These are phyloP conservation scores for Ceraceosorus guamensis DNA, from an alignment of 1,284 basidiomycete species.

Conservation along the genomic window DNA sequence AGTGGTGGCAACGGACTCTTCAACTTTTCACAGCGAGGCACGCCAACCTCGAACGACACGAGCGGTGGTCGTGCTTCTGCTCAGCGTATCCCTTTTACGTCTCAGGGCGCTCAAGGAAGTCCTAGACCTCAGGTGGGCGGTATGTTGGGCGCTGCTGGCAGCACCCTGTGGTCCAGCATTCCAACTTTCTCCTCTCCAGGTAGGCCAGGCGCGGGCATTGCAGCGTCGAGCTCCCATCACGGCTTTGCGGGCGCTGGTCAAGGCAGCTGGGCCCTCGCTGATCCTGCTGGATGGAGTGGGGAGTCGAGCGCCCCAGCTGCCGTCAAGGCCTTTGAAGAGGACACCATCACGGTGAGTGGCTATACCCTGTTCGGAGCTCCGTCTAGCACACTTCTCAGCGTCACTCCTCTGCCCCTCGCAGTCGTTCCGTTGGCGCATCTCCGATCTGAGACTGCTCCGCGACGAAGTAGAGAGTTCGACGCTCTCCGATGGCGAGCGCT, in stretches of 20 bases:
- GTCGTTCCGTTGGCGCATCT: constrained; percentile 38
- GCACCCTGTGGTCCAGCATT: too few relatives aligned
- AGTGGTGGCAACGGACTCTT: background rate
- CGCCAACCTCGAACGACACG: background rate
- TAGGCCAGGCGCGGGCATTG: background rate
- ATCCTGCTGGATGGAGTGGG: background rate
- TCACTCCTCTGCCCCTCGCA: background rate
- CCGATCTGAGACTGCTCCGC: constrained; percentile 25
- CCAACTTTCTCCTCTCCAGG: too few relatives aligned
- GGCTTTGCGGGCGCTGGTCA: background rate
- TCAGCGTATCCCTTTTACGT: background rate
- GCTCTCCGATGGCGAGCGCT: constrained; percentile 28
- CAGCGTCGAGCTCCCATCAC: background rate
- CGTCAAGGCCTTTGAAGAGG: background rate
- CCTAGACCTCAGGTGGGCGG: background rate
- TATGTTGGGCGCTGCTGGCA: too few relatives aligned
- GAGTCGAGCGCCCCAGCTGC: background rate
- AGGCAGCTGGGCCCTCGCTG: background rate
- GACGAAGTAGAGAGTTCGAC: constrained; percentile 37
- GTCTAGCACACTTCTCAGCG: background rate
- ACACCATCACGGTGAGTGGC: background rate
- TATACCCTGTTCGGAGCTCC: background rate
- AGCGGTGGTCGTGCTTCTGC: background rate
- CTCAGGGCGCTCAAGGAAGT: background rate
- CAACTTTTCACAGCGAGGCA: background rate